Percentiles rank a stretch among this genome's conserved stretches.
These are phyloP conservation scores for Fusarium illudens DNA, from an alignment of 2,329 filamentous ascomycete species.

Conservation along the genomic window DNA sequence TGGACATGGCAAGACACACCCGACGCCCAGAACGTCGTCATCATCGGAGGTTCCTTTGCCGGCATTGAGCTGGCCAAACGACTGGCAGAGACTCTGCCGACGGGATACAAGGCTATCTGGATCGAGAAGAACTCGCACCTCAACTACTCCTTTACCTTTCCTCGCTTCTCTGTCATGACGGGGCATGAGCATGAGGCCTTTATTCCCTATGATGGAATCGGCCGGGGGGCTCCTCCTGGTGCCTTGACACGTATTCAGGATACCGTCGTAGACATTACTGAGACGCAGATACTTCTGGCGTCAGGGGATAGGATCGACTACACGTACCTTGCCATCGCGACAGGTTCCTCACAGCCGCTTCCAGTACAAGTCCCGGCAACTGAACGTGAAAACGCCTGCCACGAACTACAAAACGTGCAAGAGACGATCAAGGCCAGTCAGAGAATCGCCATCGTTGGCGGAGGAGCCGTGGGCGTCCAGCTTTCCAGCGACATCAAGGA, in stretches of 20 bases:
- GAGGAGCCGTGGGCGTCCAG: constrained; percentile 10
- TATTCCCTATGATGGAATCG: constrained; percentile 8
- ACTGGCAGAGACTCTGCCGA: not conserved
- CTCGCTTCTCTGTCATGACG: constrained; percentile 9
- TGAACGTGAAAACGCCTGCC: not conserved
- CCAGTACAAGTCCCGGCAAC: not conserved
- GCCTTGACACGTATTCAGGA: not conserved
- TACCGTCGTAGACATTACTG: not conserved
- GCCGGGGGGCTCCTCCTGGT: not conserved
- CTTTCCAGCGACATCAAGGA: constrained; percentile 7
- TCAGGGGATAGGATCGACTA: not conserved
- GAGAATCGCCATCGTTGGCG: constrained; percentile 10
- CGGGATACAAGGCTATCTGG: not conserved
- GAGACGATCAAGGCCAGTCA: not conserved
- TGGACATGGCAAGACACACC: not conserved
- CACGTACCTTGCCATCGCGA: constrained; percentile 1
- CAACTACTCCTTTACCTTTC: constrained; percentile 11
- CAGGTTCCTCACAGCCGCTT: not conserved
- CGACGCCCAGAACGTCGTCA: not conserved
- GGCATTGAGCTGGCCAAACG: not conserved
- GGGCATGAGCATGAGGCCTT: constrained; percentile 7
- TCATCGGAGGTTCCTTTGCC: constrained; percentile 13
- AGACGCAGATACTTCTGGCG: not conserved
- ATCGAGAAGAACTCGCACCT: constrained; percentile 17
- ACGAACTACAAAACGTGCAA: not conserved